Evolutionary conservation across 345 rosid genomes (phyloP).

Genomic region (Eucalyptus marginata): DNA sequence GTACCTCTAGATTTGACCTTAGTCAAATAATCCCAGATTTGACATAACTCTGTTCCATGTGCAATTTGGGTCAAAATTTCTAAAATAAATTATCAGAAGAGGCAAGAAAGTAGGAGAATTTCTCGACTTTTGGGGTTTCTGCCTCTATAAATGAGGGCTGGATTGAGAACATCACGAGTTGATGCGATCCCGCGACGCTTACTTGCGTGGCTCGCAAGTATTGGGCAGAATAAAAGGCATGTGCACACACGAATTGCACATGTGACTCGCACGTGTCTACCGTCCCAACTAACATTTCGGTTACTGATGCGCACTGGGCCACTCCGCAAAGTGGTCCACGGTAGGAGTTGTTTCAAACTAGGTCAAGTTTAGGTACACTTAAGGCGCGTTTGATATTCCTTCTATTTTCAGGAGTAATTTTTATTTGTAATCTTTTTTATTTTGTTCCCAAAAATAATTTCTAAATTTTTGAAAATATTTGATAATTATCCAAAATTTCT

Average conservation of each 20-base stretch:
- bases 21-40: neutral
- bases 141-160: neutral
- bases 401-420: too few species aligned
- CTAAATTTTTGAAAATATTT: too few species aligned
- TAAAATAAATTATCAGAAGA: neutral
- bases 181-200: neutral
- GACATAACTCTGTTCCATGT: neutral
- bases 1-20: neutral
- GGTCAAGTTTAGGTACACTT: neutral
- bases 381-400: too few species aligned
- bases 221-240: neutral
- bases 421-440: rapidly evolving
- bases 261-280: neutral
- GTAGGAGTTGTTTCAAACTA: neutral
- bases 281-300: neutral
- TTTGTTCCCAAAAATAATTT: too few species aligned
- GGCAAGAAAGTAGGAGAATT: neutral
- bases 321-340: neutral
- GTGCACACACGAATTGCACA: neutral
- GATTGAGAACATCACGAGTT: neutral
- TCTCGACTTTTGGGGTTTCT: neutral
- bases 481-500: too few species aligned
- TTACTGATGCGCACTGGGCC: neutral
- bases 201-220: neutral
- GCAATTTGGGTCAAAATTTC: neutral